phyloP scores from a whole-genome alignment of 108 stramenopile genomes.

The Stephanodiscus minutulus region DNA sequence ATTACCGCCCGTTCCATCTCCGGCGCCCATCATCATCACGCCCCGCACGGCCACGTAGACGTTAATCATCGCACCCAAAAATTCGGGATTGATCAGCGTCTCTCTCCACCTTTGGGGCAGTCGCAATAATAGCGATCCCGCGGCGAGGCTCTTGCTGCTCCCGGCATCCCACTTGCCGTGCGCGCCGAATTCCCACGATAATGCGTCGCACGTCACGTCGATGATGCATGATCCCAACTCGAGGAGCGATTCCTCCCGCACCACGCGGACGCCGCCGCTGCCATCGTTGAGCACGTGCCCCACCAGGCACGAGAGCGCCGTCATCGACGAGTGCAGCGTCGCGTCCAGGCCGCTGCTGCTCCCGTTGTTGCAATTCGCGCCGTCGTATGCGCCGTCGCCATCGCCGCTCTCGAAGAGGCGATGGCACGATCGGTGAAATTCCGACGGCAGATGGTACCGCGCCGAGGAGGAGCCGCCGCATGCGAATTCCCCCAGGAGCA shows the following conservation, averaged over 20 bases:
- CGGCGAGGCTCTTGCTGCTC: background rate
- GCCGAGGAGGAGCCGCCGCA: conserved; percentile 62
- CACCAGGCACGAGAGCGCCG: conserved; percentile 31
- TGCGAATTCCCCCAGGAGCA: conserved; percentile 72
- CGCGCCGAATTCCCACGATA: conserved; percentile 80
- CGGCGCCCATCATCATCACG: conserved; percentile 22
- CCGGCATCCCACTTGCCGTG: background rate
- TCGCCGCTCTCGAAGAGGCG: conserved; percentile 54
- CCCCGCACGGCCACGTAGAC: conserved; percentile 44
- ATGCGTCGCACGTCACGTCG: conserved; percentile 58
- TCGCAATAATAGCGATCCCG: conserved; percentile 49
- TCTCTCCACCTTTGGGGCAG: conserved; percentile 69
- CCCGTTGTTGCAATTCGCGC: conserved; percentile 12
- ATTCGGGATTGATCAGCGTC: conserved; percentile 64
- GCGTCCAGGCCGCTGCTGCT: conserved; percentile 44
- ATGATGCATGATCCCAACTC: conserved; percentile 55
- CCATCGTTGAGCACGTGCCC: conserved; percentile 31
- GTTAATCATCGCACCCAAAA: conserved; percentile 64
- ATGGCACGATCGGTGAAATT: conserved; percentile 78
- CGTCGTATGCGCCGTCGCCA: background rate
- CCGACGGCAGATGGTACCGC: conserved; percentile 68
- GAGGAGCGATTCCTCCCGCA: conserved; percentile 26
- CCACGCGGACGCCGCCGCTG: conserved; percentile 4
- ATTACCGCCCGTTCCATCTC: background rate
- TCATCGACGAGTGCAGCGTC: conserved; percentile 35